Evolutionary conservation across 2,329 filamentous ascomycete genomes (phyloP), one percentile per base, ranked within the genome.

Genomic region (Lecanicillium sp.): DNA sequence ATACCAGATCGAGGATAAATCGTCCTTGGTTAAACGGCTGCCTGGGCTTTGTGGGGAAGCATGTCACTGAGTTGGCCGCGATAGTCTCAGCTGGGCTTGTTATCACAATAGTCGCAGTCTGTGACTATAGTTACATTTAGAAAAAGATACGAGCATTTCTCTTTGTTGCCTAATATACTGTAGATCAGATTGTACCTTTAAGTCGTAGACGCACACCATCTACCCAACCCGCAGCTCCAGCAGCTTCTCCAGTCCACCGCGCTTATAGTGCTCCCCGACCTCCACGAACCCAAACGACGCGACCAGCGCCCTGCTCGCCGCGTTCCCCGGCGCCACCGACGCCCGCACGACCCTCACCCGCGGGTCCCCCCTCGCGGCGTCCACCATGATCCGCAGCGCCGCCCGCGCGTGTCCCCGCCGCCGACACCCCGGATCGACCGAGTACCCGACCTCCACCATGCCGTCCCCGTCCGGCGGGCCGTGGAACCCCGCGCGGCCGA

Each of bases 371-470:
- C 27, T 29, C 20, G 48, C 43, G 7, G 38, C 19, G 9, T 42
- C 48, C 2, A 50, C 23, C 42, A 50, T 35, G 4, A 50, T 41
- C 8, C 27, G 20, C 17, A 47, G 26, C 30, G 48, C 43, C 11
- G 48, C 43, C 10, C 43, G 42, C 3, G 48, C 48, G 23, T 50
- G 43, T 11, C 48, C 48, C 24, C 27, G 37, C 4, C 43, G 43
- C 2, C 43, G 42, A 6, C 21, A 23, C 37, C 21, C 10, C 20
- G 48, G 48, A 24, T 50, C 42, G 3, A 47, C 27, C 7, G 43
- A 36, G 24, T 47, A 50, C 1, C 48, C 48, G 2, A 50, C 48
- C 24, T 50, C 43, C 5, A 50, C 43, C 48, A 50, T 46, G 19
- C 48, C 48, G 9, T 32, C n/a, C 7, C 19, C 15, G 12, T 50